Evolutionary conservation across 1,284 basidiomycete species (phyloP).

Genomic region (Microbotryum scabiosae): DNA sequence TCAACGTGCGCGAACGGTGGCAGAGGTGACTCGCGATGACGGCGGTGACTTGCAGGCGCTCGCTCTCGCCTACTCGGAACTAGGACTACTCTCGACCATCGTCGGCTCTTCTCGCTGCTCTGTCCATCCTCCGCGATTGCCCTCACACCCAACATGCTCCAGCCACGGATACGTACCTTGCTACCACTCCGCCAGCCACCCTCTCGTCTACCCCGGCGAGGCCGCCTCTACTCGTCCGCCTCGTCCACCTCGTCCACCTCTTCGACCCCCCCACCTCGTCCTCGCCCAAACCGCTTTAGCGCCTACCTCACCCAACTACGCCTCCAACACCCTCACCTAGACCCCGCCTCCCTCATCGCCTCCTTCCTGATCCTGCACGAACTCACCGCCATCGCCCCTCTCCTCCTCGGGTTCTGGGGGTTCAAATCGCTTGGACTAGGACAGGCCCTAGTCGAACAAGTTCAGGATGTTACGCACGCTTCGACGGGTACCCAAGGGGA

Average conservation of each 20-base stretch:
- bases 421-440: slow-evolving; percentile 64
- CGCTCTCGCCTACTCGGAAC: too few species aligned
- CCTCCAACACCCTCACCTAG: slow-evolving; percentile 41
- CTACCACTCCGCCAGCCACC: not conserved
- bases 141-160: too few species aligned
- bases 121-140: not conserved
- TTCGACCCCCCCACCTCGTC: not conserved
- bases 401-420: slow-evolving; percentile 64
- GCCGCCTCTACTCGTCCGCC: not conserved
- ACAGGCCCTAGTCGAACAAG: slow-evolving; percentile 51
- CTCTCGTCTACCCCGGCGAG: not conserved
- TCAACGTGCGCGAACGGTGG: not conserved
- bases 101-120: not conserved
- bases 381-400: slow-evolving; percentile 68
- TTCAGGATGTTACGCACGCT: slow-evolving; percentile 21
- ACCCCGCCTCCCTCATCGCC: slow-evolving; percentile 63
- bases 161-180: too few species aligned
- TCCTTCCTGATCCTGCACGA: slow-evolving; percentile 83
- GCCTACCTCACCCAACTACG: slow-evolving; percentile 17
- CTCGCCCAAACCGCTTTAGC: not conserved
- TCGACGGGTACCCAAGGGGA: not conserved
- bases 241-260: not conserved
- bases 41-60: too few species aligned
- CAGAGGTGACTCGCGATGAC: too few species aligned
- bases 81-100: too few species aligned